phyloP scores from a whole-genome alignment of 2,329 filamentous ascomycete species.

The Chaetomiaceae sp. region DNA sequence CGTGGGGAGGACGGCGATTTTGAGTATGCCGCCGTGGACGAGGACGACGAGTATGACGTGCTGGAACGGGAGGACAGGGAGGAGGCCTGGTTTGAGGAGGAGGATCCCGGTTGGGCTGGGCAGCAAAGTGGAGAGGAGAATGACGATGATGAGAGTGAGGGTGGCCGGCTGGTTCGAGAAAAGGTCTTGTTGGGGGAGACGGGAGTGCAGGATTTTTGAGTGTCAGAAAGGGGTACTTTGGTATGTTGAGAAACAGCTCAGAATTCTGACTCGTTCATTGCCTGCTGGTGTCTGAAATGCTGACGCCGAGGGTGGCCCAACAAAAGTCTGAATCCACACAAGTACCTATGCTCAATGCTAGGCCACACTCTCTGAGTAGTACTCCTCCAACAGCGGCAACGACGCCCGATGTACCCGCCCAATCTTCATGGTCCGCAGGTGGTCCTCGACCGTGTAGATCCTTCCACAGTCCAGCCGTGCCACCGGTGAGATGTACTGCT shows the following conservation, averaged over 20 bases:
- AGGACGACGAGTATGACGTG: constrained; percentile 65
- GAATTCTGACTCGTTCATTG: too few relatives aligned
- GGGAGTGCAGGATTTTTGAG: constrained; percentile 64
- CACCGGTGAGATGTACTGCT: constrained; percentile 25
- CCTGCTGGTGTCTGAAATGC: too few relatives aligned
- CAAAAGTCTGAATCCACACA: not conserved
- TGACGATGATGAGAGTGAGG: constrained; percentile 25
- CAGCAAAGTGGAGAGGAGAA: too few relatives aligned
- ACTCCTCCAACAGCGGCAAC: constrained; percentile 20
- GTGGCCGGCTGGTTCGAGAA: constrained; percentile 26
- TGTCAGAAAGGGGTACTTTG: not conserved
- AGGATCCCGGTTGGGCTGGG: constrained; percentile 65
- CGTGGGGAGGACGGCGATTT: constrained; percentile 72
- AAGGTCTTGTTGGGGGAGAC: constrained; percentile 52
- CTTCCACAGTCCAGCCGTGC: constrained; percentile 27
- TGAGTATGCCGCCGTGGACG: constrained; percentile 67
- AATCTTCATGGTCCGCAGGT: constrained; percentile 26
- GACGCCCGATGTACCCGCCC: constrained; percentile 25
- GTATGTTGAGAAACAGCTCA: too few relatives aligned
- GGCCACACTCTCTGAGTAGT: constrained; percentile 21
- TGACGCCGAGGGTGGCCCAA: too few relatives aligned
- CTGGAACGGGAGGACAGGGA: constrained; percentile 56
- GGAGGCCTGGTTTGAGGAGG: constrained; percentile 75
- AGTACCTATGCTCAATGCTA: not conserved
- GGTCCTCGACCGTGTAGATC: constrained; percentile 29